A percentile compares a stretch with the other conserved stretches of the same genome.
These are phyloP conservation scores for Talaromyces atroroseus DNA, from an alignment of 2,329 filamentous ascomycete species.

Conservation along the genomic window DNA sequence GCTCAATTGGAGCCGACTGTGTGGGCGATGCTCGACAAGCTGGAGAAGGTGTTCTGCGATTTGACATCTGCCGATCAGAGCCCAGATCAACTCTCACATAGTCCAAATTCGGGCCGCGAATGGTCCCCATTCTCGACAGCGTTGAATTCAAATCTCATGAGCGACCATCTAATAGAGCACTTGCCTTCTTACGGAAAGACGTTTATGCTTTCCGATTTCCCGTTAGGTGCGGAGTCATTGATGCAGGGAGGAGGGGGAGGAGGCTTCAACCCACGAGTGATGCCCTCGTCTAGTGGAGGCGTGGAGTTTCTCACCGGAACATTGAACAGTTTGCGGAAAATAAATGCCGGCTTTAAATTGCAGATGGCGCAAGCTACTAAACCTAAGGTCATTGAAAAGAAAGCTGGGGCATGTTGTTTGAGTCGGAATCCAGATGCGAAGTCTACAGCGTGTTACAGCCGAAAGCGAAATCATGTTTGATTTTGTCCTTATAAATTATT, in stretches of 20 bases:
- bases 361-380: not conserved
- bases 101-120: conserved; percentile 3
- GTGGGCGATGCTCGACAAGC: conserved; percentile 35
- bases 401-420: conserved; percentile 9
- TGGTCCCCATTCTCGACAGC: conserved; percentile 16
- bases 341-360: conserved; percentile 35
- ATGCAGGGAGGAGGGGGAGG: conserved; percentile 14
- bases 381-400: conserved; percentile 2
- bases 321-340: conserved; percentile 41
- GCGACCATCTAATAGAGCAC: not conserved
- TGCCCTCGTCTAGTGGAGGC: conserved; percentile 26
- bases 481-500: not conserved
- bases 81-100: not conserved
- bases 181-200: not conserved
- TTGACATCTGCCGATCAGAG: conserved; percentile 32
- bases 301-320: conserved; percentile 38
- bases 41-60: conserved; percentile 41
- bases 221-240: conserved; percentile 10
- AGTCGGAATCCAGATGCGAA: not conserved
- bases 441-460: not conserved
- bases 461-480: not conserved
- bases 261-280: conserved; percentile 15
- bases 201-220: conserved; percentile 10
- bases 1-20: conserved; percentile 36
- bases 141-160: not conserved